Base-by-base conservation (phyloP, 495 filamentous ascomycete species). In the Penicillium lagena region DNA sequence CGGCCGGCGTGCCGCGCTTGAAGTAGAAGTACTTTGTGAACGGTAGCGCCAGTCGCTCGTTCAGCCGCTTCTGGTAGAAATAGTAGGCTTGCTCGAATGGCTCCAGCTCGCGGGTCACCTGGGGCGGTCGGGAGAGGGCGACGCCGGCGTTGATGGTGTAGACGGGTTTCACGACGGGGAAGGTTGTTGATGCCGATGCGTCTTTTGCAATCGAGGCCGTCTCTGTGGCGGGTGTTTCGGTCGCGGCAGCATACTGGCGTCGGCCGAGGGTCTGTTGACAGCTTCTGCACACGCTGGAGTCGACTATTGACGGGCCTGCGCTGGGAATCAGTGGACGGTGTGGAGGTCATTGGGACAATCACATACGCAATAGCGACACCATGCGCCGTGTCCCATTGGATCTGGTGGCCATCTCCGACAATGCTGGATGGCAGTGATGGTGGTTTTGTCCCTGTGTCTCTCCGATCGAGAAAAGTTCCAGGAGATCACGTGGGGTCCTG, bases 1-100 rank as follows among this genome's bases (percentile, higher is more conserved):
- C 88, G 7, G 78, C 71, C 0, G 89, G 82, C 0, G 90, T 94
- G 54, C 85, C 89, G 50, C 82, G 83, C 75, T 94, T 95, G 84
- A 89, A 95, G 77, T 95, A 99, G 68, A 96, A 93, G 62, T 87
- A 89, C 41, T 85, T 80, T 12, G 84, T 86, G 71, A 99, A 99
- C 2, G 91, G 90, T 8, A 91, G 75, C 9, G 81, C 80, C 29
- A 96, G 74, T 9, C 93, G 89, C 71, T 99, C 93, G 66, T 99
- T 95, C 42, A 99, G 76, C 10, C 93, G 89, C 47, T 88, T 87
- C 69, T 99, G 93, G 72, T 99, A 99, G 63, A 97, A 87, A 73
- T 83, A 93, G 71, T 79, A 96, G 40, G 90, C 74, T 62, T 88
- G 84, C 66, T 99, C 93, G 65, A 99, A 97, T 10, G 86, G 75